Percentiles rank a stretch among this genome's conserved stretches.
phyloP scores from a whole-genome alignment of 2,329 filamentous ascomycete species.

The Botrytis hyacinthi region DNA sequence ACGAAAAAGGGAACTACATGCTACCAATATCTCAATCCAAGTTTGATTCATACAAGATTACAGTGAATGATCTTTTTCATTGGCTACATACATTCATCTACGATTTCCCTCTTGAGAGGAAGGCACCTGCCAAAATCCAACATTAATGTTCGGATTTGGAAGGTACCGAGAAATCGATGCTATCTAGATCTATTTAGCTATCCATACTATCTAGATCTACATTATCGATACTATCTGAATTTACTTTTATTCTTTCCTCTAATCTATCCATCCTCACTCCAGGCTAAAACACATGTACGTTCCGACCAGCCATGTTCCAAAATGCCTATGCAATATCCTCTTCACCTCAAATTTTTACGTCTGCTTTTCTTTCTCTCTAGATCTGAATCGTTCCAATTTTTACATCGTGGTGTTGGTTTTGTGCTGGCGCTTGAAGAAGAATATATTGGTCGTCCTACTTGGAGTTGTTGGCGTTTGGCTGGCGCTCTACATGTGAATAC shows the following conservation, averaged over 20 bases:
- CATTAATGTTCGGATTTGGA: not conserved
- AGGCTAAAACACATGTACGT: not conserved
- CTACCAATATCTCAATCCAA: too few species aligned
- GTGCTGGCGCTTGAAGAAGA: not conserved
- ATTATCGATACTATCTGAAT: too few species aligned
- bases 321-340: not conserved
- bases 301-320: not conserved
- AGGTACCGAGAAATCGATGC: not conserved
- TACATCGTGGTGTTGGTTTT: not conserved
- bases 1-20: not conserved
- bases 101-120: not conserved
- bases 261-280: not conserved
- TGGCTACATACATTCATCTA: not conserved
- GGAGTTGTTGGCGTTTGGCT: too few species aligned
- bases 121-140: not conserved
- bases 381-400: not conserved
- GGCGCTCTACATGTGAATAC: not conserved
- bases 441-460: too few species aligned
- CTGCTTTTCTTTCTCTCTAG: not conserved
- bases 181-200: not conserved
- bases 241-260: not conserved
- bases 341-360: too few species aligned
- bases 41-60: too few species aligned
- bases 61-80: not conserved
- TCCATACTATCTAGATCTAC: not conserved